Evolutionary conservation across 2,329 filamentous ascomycete species (phyloP), one percentile per base, ranked within the genome.

Genomic region (Fusarium albosuccineum): DNA sequence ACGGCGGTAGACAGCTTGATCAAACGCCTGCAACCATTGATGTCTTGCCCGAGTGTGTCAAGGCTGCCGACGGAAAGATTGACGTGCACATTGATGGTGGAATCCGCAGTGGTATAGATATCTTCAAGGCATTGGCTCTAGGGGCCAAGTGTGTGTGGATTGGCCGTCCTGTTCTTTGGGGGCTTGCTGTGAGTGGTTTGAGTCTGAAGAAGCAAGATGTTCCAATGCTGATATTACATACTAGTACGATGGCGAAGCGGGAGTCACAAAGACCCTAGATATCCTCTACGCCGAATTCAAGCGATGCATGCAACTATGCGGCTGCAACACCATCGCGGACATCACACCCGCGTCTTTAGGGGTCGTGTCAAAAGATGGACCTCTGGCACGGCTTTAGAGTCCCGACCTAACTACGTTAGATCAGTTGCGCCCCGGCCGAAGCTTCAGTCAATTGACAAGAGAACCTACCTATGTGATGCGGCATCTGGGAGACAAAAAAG

Each of bases 1-100:
- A 84, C 58, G 82, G 82, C 5, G 82, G 82, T 1, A 72, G 82
- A 11, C 82, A 85, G 62, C 74, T 85, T 5, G 82, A 84, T 52
- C 79, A 79, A 7, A 78, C 79, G 2, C 76, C 79, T 1, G 81
- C 82, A 2, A 82, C 82, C 3, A 73, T 83, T 8, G 82, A 84
- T 53, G 79, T 39, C 2, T 48, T 63, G 0, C 49, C 41, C 2
- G 60, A 63, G 27, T 52, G 45, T 9, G 45, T 45, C 0, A 16
- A 9, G 3, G 45, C 39, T 1, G 40, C 39, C 1, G 8, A 34
- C 5, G 49, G 30, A 4, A 22, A 27, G 30, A 57, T 52, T 1
- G n/a, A 5, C 1, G 14, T 66, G 5, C 41, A 49, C 13, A 41
- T 61, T 2, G 63, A 64, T 9, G 52, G 60, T 0, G 60, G 49